Percentiles rank a stretch among this genome's conserved stretches.
phyloP scores from a whole-genome alignment of 2,329 filamentous ascomycete genomes.

The Sclerotinia glacialis region DNA sequence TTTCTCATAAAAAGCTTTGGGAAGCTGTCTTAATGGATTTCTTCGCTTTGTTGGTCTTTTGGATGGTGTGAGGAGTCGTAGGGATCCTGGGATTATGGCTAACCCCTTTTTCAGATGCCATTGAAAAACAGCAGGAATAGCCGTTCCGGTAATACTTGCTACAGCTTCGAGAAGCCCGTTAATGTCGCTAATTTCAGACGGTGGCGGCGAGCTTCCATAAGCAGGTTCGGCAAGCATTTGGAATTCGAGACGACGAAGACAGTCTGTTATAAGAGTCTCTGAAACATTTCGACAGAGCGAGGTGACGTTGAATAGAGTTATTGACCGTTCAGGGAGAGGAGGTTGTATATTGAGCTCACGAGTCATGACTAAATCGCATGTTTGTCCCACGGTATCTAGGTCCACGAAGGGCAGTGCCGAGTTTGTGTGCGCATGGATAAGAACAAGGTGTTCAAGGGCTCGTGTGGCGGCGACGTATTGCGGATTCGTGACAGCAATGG shows the following conservation, averaged over 20 bases:
- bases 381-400: neutral
- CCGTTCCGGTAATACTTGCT: constrained; percentile 15
- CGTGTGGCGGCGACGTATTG: constrained; percentile 20
- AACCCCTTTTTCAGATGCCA: neutral
- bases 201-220: neutral
- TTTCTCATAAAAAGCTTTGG: neutral
- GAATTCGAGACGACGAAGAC: constrained; percentile 8
- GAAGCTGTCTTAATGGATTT: neutral
- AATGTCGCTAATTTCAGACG: neutral
- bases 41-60: neutral
- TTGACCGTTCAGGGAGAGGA: neutral
- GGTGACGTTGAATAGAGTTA: neutral
- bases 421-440: constrained; percentile 3
- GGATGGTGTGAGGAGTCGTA: neutral
- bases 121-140: constrained; percentile 5
- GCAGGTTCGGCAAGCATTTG: constrained; percentile 5
- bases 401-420: constrained; percentile 2
- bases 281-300: constrained; percentile 15
- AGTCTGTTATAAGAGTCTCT: constrained; percentile 17
- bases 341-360: neutral
- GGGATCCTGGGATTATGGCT: neutral
- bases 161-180: constrained; percentile 3
- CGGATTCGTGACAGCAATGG: constrained; percentile 17
- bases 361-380: constrained; percentile 11
- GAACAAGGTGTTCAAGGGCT: constrained; percentile 16